Percentiles rank a stretch among this genome's conserved stretches.
phyloP scores from a whole-genome alignment of 495 filamentous ascomycete species.

The Thermothielavioides terrestris region DNA sequence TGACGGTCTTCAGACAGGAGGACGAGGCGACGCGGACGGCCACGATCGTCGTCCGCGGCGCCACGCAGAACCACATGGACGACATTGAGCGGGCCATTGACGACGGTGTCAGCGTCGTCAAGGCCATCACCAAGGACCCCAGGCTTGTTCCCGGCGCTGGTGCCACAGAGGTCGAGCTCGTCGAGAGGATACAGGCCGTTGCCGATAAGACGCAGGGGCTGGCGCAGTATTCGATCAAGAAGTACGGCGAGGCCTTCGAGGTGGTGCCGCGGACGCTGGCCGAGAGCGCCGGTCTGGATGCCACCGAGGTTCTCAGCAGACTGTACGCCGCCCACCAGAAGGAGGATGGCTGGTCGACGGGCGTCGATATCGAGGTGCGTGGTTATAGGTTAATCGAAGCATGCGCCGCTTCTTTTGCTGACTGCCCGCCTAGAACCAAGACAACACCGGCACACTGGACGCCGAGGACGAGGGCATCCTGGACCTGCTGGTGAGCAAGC shows the following conservation, averaged over 20 bases:
- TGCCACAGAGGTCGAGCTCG: slow-evolving; percentile 90
- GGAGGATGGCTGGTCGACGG: slow-evolving; percentile 76
- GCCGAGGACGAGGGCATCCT: slow-evolving; percentile 84
- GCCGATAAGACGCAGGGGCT: slow-evolving; percentile 88
- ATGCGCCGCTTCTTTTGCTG: not conserved
- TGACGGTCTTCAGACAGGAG: slow-evolving; percentile 98
- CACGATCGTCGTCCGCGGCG: slow-evolving; percentile 89
- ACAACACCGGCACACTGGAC: slow-evolving; percentile 73
- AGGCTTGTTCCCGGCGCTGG: slow-evolving; percentile 90
- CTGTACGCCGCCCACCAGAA: slow-evolving; percentile 91
- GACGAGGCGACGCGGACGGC: slow-evolving; percentile 85
- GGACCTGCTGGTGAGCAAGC: slow-evolving; percentile 83
- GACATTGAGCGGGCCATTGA: slow-evolving; percentile 96
- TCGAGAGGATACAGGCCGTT: slow-evolving; percentile 79
- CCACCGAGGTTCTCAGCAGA: slow-evolving; percentile 84
- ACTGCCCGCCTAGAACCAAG: slow-evolving; percentile 47
- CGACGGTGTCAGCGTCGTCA: slow-evolving; percentile 97
- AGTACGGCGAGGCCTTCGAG: slow-evolving; percentile 96
- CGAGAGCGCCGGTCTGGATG: slow-evolving; percentile 89
- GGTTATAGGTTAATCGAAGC: not conserved
- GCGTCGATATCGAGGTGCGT: slow-evolving; percentile 80
- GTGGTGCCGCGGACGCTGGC: slow-evolving; percentile 89
- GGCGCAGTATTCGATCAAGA: slow-evolving; percentile 90
- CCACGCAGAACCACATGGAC: slow-evolving; percentile 95
- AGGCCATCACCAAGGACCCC: slow-evolving; percentile 91